Conservation (phyloP, 352 stramenopile genomes). For the Phytophthora sp. region DNA sequence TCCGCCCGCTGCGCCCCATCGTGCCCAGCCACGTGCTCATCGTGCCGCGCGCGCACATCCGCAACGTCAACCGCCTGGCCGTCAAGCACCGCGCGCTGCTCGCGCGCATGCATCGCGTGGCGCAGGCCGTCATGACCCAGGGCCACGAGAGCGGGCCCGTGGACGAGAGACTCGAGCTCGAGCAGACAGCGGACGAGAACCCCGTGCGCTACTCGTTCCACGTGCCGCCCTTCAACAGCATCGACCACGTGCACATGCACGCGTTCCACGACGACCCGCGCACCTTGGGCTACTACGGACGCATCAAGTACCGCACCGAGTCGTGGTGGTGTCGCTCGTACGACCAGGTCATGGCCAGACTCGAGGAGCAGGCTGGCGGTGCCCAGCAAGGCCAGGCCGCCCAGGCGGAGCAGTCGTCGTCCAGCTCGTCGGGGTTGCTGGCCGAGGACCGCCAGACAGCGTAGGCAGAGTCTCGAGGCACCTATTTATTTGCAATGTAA, state of each 20-base stretch:
- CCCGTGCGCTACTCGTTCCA: constrained; percentile 65
- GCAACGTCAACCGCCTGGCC: constrained; percentile 77
- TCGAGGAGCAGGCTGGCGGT: constrained; percentile 25
- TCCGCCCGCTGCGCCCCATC: constrained; percentile 75
- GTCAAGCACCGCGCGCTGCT: constrained; percentile 56
- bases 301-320: constrained; percentile 83
- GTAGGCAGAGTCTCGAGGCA: constrained; percentile 14
- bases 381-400: constrained; percentile 11
- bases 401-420: constrained; percentile 17
- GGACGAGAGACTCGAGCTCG: constrained; percentile 2
- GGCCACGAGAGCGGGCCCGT: not conserved
- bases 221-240: constrained; percentile 84
- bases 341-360: constrained; percentile 61
- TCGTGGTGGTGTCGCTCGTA: constrained; percentile 87
- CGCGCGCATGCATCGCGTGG: constrained; percentile 67
- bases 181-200: constrained; percentile 12
- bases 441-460: constrained; percentile 12
- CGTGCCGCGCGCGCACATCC: constrained; percentile 78
- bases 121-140: constrained; percentile 47
- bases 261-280: constrained; percentile 57
- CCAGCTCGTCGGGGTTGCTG: constrained; percentile 18
- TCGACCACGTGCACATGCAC: constrained; percentile 91
- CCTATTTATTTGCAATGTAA: constrained; percentile 39
- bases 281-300: constrained; percentile 57
- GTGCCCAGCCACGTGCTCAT: constrained; percentile 80